These are phyloP conservation scores for Mortierella sp. DNA, from an alignment of 371 early-diverging fungal genomes.

Conservation along the genomic window DNA sequence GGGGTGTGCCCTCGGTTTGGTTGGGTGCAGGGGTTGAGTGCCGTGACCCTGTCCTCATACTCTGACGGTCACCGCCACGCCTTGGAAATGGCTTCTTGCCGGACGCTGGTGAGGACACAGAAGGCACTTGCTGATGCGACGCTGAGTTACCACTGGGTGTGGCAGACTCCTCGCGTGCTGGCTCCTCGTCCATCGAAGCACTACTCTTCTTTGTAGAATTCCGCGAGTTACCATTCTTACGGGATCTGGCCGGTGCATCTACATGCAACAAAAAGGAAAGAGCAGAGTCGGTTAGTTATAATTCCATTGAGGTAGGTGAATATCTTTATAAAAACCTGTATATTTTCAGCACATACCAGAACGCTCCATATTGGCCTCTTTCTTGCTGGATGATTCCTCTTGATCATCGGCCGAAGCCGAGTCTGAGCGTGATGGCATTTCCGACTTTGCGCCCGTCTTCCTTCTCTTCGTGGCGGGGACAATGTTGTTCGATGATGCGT, in stretches of 20 bases:
- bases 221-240: slow-evolving; percentile 15
- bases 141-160: not conserved
- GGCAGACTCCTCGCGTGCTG: slow-evolving; percentile 10
- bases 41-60: slow-evolving; percentile 24
- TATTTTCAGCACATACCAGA: slow-evolving; percentile 2
- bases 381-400: slow-evolving; percentile 5
- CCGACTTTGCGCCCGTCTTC: slow-evolving; percentile 22
- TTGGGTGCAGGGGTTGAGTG: slow-evolving; percentile 34
- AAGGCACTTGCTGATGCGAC: not conserved
- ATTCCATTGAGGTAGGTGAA: not conserved
- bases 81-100: slow-evolving; percentile 14
- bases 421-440: slow-evolving; percentile 5
- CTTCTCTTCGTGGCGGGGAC: slow-evolving; percentile 29
- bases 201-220: not conserved
- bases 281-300: not conserved
- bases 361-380: not conserved
- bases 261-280: not conserved
- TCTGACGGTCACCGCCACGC: slow-evolving; percentile 15
- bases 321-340: not conserved
- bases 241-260: slow-evolving; percentile 8
- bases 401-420: slow-evolving; percentile 10
- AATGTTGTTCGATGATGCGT: not conserved
- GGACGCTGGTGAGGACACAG: slow-evolving; percentile 10
- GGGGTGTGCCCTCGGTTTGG: slow-evolving; percentile 53
- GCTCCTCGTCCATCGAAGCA: not conserved